Evolutionary conservation across 2,329 filamentous ascomycete species (phyloP), one percentile per base, ranked within the genome.

Genomic region (Colletotrichum scovillei): DNA sequence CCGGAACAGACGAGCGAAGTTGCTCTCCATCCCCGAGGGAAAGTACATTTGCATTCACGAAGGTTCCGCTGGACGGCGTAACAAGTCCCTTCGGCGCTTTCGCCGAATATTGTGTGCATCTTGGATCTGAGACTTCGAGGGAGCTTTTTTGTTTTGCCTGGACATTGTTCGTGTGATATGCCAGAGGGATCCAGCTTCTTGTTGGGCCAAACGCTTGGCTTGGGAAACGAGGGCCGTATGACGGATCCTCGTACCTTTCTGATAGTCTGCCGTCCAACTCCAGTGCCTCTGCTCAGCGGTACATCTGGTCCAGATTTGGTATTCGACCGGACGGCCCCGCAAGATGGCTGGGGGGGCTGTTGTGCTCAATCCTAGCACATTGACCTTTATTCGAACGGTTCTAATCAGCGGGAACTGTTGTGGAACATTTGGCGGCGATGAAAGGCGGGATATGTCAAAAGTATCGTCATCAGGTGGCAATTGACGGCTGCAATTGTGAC

Each of bases 261-360:
- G 24, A 52, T 5, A 49, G 67, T 60, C 59, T 49, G 19, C 67
- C 55, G 32, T 49, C 16, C 32, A 38, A 32, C 32, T 32, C 32
- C 32, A 32, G 9, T 60, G 55, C 70, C 59, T 72, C 32, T 35
- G 28, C 38, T 59, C 35, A 46, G 35, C 42, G 30, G 28, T 22
- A 53, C 19, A 24, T 46, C 28, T 69, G 46, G 32, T 52, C 46
- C 62, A 35, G 24, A 24, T 24, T 69, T 69, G 66, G 59, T 11
- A 46, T 42, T 73, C 66, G 59, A 26, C 59, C 55, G 42, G 57
- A 30, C 24, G 42, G 32, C 69, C 69, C 70, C 70, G 70, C 70
- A 46, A 35, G 59, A 35, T 30, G 42, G 55, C 63, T 56, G 53
- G 65, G 58, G 58, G 26, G 12, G 58, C 55, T 58, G 28, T 26